Percentiles rank a stretch among this genome's conserved stretches.
phyloP scores from a whole-genome alignment of 2,329 filamentous ascomycete genomes.

The Emmonsia crescens region DNA sequence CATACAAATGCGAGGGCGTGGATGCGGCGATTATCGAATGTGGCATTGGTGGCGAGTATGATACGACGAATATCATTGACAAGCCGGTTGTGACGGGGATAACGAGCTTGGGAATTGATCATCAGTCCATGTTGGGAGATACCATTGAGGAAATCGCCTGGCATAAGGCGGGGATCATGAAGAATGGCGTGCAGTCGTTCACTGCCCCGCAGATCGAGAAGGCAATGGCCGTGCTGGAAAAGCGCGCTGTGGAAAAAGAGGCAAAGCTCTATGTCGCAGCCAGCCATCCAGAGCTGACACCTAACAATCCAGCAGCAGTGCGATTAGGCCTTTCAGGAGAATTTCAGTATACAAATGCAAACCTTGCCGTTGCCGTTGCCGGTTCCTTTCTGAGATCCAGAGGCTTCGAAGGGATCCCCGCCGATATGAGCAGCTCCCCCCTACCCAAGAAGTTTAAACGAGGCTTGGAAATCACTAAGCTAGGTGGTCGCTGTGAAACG shows the following conservation, averaged over 20 bases:
- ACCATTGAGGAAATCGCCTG: conserved; percentile 76
- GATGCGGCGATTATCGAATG: conserved; percentile 77
- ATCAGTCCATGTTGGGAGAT: conserved; percentile 66
- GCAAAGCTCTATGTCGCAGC: conserved; percentile 40
- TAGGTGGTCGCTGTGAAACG: conserved; percentile 69
- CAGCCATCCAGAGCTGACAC: conserved; percentile 37
- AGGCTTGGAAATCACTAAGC: conserved; percentile 56
- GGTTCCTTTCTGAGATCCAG: conserved; percentile 30
- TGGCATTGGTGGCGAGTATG: conserved; percentile 87
- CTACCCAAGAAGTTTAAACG: conserved; percentile 52
- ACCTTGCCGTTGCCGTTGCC: conserved; percentile 44
- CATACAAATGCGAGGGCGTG: conserved; percentile 66
- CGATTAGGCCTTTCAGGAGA: conserved; percentile 50
- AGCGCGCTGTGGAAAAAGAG: conserved; percentile 43
- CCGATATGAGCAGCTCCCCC: conserved; percentile 26
- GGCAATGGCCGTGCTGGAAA: conserved; percentile 46
- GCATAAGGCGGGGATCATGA: conserved; percentile 88
- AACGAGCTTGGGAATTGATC: conserved; percentile 74
- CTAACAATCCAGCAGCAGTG: conserved; percentile 31
- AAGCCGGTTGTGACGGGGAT: conserved; percentile 62
- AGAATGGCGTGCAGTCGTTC: conserved; percentile 52
- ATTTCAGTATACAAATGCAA: conserved; percentile 54
- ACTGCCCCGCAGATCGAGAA: conserved; percentile 47
- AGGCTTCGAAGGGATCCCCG: conserved; percentile 26
- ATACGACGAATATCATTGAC: conserved; percentile 76